These are phyloP conservation scores for Cryptococcus depauperatus DNA, from an alignment of 1,284 basidiomycete species.

Conservation along the genomic window DNA sequence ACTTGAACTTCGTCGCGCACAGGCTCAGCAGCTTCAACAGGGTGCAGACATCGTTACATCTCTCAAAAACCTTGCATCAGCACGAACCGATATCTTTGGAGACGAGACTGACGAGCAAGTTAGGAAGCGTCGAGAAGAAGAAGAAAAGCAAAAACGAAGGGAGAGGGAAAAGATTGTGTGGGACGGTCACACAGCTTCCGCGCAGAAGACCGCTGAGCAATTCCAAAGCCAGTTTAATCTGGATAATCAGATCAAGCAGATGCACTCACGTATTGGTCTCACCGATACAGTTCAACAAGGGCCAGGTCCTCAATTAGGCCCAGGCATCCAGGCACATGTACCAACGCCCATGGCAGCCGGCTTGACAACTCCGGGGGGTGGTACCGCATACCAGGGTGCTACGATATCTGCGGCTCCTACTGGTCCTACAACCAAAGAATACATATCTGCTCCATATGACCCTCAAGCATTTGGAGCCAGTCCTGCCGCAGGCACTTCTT, in stretches of 20 bases:
- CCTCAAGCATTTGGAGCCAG: slow-evolving; percentile 26
- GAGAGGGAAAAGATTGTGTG: slow-evolving; percentile 88
- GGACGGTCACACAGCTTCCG: slow-evolving; percentile 90
- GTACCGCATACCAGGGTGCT: slow-evolving; percentile 34
- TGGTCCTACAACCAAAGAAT: slow-evolving; percentile 25
- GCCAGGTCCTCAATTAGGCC: slow-evolving; percentile 21
- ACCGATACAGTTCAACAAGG: slow-evolving; percentile 9
- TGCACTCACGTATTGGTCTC: slow-evolving; percentile 64
- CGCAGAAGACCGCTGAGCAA: slow-evolving; percentile 76
- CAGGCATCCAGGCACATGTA: slow-evolving; percentile 21
- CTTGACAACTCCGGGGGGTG: slow-evolving; percentile 41
- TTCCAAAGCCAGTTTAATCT: slow-evolving; percentile 84
- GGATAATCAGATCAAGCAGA: slow-evolving; percentile 89
- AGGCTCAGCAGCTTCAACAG: slow-evolving; percentile 76
- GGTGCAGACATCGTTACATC: slow-evolving; percentile 85
- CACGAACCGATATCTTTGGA: slow-evolving; percentile 90
- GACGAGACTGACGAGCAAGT: slow-evolving; percentile 73
- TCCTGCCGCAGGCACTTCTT: slow-evolving; percentile 48
- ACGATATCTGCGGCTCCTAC: slow-evolving; percentile 44
- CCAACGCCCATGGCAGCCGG: slow-evolving; percentile 30
- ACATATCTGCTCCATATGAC: slow-evolving; percentile 48
- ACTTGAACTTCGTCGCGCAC: slow-evolving; percentile 77
- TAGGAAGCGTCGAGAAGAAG: slow-evolving; percentile 73
- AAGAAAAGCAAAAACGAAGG: slow-evolving; percentile 64
- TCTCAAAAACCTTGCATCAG: slow-evolving; percentile 78